These are phyloP conservation scores for Apiotrichum porosum DNA, from an alignment of 1,284 basidiomycete genomes.

Conservation along the genomic window DNA sequence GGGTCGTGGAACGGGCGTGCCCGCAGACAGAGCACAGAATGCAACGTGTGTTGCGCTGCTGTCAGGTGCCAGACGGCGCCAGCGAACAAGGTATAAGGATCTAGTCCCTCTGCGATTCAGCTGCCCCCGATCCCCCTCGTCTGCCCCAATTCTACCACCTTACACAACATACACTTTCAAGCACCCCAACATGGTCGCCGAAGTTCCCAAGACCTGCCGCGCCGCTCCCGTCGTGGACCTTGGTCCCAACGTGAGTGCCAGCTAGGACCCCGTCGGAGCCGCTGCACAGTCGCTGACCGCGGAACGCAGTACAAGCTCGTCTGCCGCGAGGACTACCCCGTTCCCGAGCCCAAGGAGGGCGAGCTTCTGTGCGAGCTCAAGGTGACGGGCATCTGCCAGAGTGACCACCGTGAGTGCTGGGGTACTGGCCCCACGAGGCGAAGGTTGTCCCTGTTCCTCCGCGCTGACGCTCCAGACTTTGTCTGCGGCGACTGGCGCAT, in stretches of 20 bases:
- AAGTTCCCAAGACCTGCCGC: constrained; percentile 16
- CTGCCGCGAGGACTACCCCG: constrained; percentile 17
- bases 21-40: too few relatives aligned
- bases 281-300: background rate
- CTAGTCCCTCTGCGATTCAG: too few relatives aligned
- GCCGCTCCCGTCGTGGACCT: constrained; percentile 13
- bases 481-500: constrained; percentile 16
- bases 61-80: too few relatives aligned
- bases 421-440: background rate
- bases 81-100: too few relatives aligned
- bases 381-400: constrained; percentile 17
- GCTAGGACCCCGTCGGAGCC: background rate
- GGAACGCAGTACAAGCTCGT: constrained; percentile 11
- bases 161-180: background rate
- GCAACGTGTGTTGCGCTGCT: too few relatives aligned
- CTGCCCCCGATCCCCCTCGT: background rate
- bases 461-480: constrained; percentile 2
- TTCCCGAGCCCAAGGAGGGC: constrained; percentile 13
- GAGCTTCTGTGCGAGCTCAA: constrained; percentile 20
- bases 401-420: constrained; percentile 17
- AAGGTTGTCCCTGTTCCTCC: background rate
- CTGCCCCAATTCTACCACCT: background rate
- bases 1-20: too few relatives aligned
- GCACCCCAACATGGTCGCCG: constrained; percentile 3
- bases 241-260: constrained; percentile 7